phyloP scores from a whole-genome alignment of 768 basidiomycete genomes.

The Lentinula raphanica region DNA sequence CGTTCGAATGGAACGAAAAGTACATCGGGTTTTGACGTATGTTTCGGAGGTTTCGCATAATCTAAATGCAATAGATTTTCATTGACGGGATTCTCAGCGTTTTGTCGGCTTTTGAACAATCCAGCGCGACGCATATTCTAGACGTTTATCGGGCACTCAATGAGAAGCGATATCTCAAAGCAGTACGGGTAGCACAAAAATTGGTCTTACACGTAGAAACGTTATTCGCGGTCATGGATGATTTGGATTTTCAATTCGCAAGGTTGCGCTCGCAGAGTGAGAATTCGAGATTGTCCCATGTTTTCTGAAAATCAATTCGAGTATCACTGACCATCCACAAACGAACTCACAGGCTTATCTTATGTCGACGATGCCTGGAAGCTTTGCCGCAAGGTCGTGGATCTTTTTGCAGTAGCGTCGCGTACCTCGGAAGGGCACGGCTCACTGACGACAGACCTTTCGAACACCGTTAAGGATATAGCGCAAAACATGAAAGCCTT shows the following conservation, averaged over 20 bases:
- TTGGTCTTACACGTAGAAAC: conserved; percentile 98
- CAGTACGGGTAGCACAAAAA: conserved; percentile 96
- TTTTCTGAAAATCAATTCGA: neutral
- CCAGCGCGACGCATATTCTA: conserved; percentile 95
- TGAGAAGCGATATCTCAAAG: conserved; percentile 92
- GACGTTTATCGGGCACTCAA: conserved; percentile 98
- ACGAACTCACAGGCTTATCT: conserved; percentile 69
- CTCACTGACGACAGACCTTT: conserved; percentile 90
- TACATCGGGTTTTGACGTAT: conserved; percentile 98
- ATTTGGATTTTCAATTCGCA: conserved; percentile 85
- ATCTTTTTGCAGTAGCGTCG: conserved; percentile 92
- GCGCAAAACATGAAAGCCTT: conserved; percentile 99
- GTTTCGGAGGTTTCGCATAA: conserved; percentile 23
- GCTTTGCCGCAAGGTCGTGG: conserved; percentile 97
- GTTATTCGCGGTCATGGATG: conserved; percentile 94
- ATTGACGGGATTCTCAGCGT: conserved; percentile 61
- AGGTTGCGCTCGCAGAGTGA: conserved; percentile 79
- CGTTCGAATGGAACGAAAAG: conserved; percentile 91
- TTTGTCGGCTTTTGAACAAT: conserved; percentile 96
- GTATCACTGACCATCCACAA: conserved; percentile 11
- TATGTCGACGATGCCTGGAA: conserved; percentile 97
- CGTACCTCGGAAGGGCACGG: conserved; percentile 94
- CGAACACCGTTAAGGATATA: conserved; percentile 95
- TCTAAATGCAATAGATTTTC: neutral
- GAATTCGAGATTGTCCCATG: conserved; percentile 16